These are phyloP conservation scores for Dissophora ornata DNA, from an alignment of 192 early-diverging fungal genomes.

Conservation along the genomic window DNA sequence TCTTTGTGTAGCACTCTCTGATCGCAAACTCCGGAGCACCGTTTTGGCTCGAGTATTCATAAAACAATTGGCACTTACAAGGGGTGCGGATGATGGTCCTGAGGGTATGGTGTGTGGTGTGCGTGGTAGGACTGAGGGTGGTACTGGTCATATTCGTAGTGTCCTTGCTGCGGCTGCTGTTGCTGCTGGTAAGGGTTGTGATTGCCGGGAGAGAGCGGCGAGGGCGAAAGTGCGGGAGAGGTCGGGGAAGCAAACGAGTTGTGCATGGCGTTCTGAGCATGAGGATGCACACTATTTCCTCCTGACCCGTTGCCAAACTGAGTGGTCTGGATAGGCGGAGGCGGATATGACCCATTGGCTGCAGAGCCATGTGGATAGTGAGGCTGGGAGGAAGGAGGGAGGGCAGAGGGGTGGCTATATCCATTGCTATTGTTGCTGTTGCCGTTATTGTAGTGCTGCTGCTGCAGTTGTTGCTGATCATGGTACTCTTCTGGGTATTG, in stretches of 20 bases:
- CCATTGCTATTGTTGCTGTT: constrained; percentile 12
- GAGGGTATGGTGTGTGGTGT: constrained; percentile 37
- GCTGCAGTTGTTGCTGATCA: constrained; percentile 7
- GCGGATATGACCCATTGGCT: constrained; percentile 11
- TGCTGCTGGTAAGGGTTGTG: constrained; percentile 4
- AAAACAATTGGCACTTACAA: constrained; percentile 14
- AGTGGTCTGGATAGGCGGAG: constrained; percentile 33
- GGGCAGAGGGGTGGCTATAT: constrained; percentile 12
- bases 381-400: constrained; percentile 4
- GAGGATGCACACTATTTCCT: constrained; percentile 9
- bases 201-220: constrained; percentile 15
- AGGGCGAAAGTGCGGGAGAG: constrained; percentile 21
- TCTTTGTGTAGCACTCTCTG: neutral
- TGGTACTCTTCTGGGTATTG: constrained; percentile 10
- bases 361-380: constrained; percentile 19
- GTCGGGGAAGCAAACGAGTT: constrained; percentile 31
- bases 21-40: neutral
- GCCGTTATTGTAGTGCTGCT: constrained; percentile 1
- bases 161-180: constrained; percentile 18
- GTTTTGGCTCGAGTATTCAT: neutral
- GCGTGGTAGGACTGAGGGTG: constrained; percentile 32
- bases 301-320: constrained; percentile 8
- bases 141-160: constrained; percentile 28
- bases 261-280: constrained; percentile 9
- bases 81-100: constrained; percentile 28